Base-by-base conservation (phyloP, 1,284 basidiomycete genomes). In the Boletus chippewaensis region DNA sequence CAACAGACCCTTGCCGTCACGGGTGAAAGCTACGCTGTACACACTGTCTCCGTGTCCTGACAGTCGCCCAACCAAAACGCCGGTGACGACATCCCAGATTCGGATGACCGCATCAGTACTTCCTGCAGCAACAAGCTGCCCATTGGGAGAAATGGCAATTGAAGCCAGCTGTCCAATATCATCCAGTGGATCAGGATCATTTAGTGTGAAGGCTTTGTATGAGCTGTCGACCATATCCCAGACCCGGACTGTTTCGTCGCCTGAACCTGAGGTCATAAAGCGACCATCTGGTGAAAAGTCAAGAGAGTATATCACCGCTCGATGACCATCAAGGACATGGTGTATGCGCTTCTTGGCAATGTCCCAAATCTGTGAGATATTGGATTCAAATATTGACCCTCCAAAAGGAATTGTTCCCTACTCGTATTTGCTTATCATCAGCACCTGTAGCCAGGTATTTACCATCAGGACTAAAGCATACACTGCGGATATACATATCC, bases 221-320 rank as follows among this genome's bases (percentile, higher is more conserved):
- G 72, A 67, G 12, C 82, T 80, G 16, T 77, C 79, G 22, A 79
- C 73, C 70, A 91, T 82, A 64, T 93, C 84, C 92, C 92, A 95
- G 51, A 95, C 84, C 43, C 87, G 77, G n/a, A 88, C 87, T 10
- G 90, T 92, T 69, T 87, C 87, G 71, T 95, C 93, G 5, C 89
- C 90, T 0, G 88, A 91, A 15, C 91, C 92, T 11, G 87, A 91
- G n/a, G 92, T 86, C 55, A 95, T 83, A 58, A 87, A 80, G 12
- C 81, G 75, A 7, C 91, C 91, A 61, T 95, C 88, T 22, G 77
- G 71, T 9, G 87, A 87, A 66, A 92, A 94, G 65, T 92, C 90
- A 52, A 95, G 80, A 5, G 90, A 90, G 70, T 94, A 95, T 59
- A 95, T 92, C 69, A 93, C 92, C 63, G 91, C 87, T 64, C 84